Evolutionary conservation across 495 filamentous ascomycete species (phyloP).

Genomic region (Extremus antarcticus): DNA sequence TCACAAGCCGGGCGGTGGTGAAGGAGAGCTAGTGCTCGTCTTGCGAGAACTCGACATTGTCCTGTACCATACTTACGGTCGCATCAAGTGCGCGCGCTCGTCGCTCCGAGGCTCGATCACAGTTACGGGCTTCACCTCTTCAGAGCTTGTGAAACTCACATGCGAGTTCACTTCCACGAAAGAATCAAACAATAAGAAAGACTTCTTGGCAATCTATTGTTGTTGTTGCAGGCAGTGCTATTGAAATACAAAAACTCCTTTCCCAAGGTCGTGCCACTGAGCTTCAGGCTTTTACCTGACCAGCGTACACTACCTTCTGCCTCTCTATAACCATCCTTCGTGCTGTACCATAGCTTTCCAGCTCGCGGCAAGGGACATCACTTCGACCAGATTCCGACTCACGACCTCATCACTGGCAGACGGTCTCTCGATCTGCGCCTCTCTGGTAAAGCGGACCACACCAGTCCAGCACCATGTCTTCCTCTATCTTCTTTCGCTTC

Average conservation of each 20-base stretch:
- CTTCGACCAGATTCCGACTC: background rate
- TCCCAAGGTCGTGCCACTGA: slow-evolving; percentile 16
- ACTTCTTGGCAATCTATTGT: slow-evolving; percentile 1
- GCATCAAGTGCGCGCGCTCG: background rate
- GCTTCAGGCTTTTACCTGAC: slow-evolving; percentile 1
- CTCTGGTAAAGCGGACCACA: background rate
- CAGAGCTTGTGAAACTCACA: background rate
- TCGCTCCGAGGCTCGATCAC: background rate
- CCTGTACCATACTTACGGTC: background rate
- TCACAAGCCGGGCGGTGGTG: background rate
- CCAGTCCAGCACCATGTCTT: slow-evolving; percentile 59
- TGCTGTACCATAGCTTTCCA: background rate
- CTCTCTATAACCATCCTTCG: background rate
- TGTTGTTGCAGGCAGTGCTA: slow-evolving; percentile 18
- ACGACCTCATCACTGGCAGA: background rate
- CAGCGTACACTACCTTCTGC: slow-evolving; percentile 12
- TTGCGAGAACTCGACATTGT: too few relatives aligned
- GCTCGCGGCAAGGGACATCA: background rate
- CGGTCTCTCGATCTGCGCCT: background rate
- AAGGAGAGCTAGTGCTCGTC: too few relatives aligned
- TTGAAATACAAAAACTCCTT: slow-evolving; percentile 17
- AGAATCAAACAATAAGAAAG: slow-evolving; percentile 1
- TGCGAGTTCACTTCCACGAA: background rate
- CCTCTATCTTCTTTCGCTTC: slow-evolving; percentile 99
- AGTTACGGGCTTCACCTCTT: background rate